phyloP scores from a whole-genome alignment of 2,329 filamentous ascomycete species.

The Fusarium torreyae region DNA sequence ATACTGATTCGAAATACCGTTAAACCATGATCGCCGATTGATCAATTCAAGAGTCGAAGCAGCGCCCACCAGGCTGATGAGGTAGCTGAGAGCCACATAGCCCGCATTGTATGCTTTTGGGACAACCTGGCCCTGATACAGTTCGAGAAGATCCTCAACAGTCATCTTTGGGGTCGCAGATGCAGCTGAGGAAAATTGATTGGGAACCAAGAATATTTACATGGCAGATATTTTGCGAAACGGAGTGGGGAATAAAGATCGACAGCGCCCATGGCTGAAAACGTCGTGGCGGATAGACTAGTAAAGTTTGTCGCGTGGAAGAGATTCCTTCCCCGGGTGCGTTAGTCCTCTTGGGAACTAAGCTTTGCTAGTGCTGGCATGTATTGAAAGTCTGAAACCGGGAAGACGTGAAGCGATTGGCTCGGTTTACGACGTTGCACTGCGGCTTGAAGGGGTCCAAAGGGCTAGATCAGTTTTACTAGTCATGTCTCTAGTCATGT shows the following conservation, averaged over 20 bases:
- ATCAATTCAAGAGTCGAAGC: constrained; percentile 29
- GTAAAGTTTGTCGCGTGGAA: too few species aligned
- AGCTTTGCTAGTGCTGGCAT: too few species aligned
- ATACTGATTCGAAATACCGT: constrained; percentile 31
- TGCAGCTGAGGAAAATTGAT: neutral
- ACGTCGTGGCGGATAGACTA: too few species aligned
- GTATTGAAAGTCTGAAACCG: too few species aligned
- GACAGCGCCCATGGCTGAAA: neutral
- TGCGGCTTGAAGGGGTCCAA: too few species aligned
- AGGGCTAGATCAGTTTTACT: too few species aligned
- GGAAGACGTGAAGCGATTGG: too few species aligned
- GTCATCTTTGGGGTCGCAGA: constrained; percentile 17
- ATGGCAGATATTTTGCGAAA: neutral
- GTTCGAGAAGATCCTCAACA: constrained; percentile 18
- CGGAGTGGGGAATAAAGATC: neutral
- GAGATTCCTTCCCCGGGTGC: too few species aligned
- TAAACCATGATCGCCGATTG: constrained; percentile 28
- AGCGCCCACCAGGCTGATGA: constrained; percentile 29
- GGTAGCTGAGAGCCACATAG: constrained; percentile 20
- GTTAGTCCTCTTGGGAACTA: too few species aligned
- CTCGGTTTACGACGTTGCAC: too few species aligned
- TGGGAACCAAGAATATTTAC: neutral
- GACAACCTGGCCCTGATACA: constrained; percentile 22
- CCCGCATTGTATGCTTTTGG: constrained; percentile 30
- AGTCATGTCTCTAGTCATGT: too few species aligned